Conservation (phyloP, 2,329 filamentous ascomycete species). For the Botrytis aclada region DNA sequence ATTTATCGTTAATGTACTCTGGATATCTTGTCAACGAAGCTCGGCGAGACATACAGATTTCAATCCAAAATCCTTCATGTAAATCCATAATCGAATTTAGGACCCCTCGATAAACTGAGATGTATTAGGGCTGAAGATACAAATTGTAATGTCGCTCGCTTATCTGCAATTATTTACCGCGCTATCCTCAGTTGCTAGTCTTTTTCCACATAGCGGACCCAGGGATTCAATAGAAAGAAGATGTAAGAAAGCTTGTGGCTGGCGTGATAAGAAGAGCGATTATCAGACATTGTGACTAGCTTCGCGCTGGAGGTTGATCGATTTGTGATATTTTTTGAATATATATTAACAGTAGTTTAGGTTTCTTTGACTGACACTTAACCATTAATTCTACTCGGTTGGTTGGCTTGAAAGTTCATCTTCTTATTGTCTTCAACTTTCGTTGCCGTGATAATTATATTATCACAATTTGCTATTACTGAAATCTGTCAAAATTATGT, state of each 20-base stretch:
- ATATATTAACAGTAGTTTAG: too few relatives aligned
- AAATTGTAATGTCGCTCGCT: not conserved
- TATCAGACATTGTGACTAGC: not conserved
- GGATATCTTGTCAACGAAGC: not conserved
- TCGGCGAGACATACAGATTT: not conserved
- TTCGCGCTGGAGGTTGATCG: not conserved
- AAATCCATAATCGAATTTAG: not conserved
- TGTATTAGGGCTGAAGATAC: not conserved
- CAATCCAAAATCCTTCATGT: fast-evolving
- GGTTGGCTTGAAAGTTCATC: too few relatives aligned
- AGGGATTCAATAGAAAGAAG: not conserved
- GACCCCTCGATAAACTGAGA: not conserved
- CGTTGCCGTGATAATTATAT: not conserved
- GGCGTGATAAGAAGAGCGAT: not conserved
- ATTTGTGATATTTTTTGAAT: too few relatives aligned
- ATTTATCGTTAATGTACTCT: not conserved
- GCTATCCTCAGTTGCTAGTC: not conserved
- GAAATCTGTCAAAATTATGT: not conserved
- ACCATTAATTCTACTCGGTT: too few relatives aligned
- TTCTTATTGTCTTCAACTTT: not conserved
- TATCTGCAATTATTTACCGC: not conserved
- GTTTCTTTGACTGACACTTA: too few relatives aligned
- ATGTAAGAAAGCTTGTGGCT: not conserved
- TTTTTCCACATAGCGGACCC: not conserved
- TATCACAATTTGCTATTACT: not conserved